These are phyloP conservation scores for Rosa persica DNA, from an alignment of 306 rosid species.

Conservation along the genomic window DNA sequence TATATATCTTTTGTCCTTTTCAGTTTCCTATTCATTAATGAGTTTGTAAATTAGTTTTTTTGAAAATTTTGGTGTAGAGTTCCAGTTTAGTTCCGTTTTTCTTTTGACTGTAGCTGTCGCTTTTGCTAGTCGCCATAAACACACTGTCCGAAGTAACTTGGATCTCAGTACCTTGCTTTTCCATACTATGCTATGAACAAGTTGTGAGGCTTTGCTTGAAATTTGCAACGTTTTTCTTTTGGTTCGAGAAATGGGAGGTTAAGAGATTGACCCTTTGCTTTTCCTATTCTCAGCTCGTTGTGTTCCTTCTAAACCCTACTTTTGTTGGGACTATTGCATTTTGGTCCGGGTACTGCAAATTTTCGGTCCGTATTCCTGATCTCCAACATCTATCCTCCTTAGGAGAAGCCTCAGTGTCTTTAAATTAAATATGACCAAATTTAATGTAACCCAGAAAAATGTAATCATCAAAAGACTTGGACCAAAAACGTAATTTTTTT, in stretches of 20 bases:
- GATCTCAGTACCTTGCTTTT: neutral
- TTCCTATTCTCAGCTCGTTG: neutral
- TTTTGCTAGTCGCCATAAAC: neutral
- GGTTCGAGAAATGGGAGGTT: too few species aligned
- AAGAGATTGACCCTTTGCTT: neutral
- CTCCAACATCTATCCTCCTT: too few species aligned
- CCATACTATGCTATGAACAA: neutral
- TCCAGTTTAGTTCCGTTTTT: constrained; percentile 13
- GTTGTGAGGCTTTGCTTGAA: neutral
- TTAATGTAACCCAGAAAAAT: neutral
- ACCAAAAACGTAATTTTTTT: neutral
- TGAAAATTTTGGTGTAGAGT: constrained; percentile 20
- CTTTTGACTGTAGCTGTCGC: neutral
- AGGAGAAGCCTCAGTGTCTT: too few species aligned
- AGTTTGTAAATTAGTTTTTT: constrained; percentile 41
- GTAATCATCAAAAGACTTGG: neutral
- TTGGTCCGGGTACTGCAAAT: neutral
- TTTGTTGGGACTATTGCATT: neutral
- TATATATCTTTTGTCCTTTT: constrained; percentile 33
- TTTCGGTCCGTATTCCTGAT: too few species aligned
- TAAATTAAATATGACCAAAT: too few species aligned
- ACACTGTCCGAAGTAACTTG: neutral
- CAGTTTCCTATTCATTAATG: constrained; percentile 31
- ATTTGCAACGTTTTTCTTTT: neutral
- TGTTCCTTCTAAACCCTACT: neutral